A percentile compares a stretch with the other conserved stretches of the same genome.
These are phyloP conservation scores for Lepidium aucheri DNA, from an alignment of 345 rosid genomes.

Conservation along the genomic window DNA sequence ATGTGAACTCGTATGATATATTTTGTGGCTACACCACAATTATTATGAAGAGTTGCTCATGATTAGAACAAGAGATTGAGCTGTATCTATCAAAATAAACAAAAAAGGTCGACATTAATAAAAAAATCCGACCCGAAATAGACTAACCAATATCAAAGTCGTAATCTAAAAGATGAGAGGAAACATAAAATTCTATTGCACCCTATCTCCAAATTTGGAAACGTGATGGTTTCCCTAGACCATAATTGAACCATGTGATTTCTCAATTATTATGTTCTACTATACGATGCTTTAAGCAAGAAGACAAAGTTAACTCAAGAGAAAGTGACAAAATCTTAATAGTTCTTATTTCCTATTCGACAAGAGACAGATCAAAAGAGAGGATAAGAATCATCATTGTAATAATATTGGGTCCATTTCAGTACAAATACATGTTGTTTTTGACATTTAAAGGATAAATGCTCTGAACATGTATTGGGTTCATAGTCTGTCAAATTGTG, in stretches of 20 bases:
- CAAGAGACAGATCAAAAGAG: slow-evolving; percentile 32
- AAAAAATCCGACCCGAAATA: background rate
- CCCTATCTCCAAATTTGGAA: slow-evolving; percentile 19
- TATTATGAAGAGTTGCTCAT: background rate
- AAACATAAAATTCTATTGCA: slow-evolving; percentile 21
- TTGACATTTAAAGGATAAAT: slow-evolving; percentile 21
- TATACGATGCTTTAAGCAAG: slow-evolving; percentile 23
- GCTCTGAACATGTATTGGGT: slow-evolving; percentile 17
- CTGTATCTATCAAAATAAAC: background rate
- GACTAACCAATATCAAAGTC: background rate
- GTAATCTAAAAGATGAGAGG: slow-evolving; percentile 5
- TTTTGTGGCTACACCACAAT: background rate
- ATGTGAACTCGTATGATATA: background rate
- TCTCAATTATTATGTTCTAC: slow-evolving; percentile 29
- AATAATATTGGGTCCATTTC: slow-evolving; percentile 29
- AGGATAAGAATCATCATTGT: slow-evolving; percentile 29
- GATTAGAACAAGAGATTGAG: background rate
- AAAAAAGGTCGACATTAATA: background rate
- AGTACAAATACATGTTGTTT: background rate
- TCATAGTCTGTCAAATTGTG: slow-evolving; percentile 20
- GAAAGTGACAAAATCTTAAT: slow-evolving; percentile 27
- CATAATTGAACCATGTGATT: slow-evolving; percentile 28
- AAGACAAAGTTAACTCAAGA: slow-evolving; percentile 26
- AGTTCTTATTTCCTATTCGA: slow-evolving; percentile 31
- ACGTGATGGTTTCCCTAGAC: slow-evolving; percentile 30